Conservation (phyloP, 2,329 filamentous ascomycete genomes). For the Trichoderma atrobrunneum region DNA sequence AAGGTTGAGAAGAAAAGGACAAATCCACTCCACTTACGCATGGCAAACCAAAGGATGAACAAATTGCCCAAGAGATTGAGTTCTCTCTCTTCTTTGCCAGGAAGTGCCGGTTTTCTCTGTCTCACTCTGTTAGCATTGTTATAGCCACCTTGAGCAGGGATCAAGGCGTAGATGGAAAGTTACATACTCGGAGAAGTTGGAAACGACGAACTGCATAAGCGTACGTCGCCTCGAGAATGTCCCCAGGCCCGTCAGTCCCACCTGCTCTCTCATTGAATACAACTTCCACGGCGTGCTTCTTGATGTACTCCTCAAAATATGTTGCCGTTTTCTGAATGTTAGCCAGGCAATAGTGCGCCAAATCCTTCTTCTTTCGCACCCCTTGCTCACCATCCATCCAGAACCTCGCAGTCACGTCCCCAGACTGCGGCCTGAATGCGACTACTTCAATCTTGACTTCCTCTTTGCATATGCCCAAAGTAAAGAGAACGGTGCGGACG, state of each 20-base stretch:
- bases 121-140: background rate
- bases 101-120: background rate
- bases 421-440: constrained; percentile 37
- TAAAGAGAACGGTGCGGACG: constrained; percentile 37
- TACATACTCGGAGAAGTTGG: constrained; percentile 26
- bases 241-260: background rate
- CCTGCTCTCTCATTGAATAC: constrained; percentile 27
- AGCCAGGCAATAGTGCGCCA: constrained; percentile 42
- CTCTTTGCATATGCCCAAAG: constrained; percentile 36
- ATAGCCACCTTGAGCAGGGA: background rate
- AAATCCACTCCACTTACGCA: constrained; percentile 36
- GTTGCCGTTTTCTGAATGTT: constrained; percentile 36
- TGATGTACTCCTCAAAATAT: constrained; percentile 38
- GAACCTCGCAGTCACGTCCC: constrained; percentile 39
- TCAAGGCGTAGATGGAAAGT: background rate
- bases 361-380: constrained; percentile 29
- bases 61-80: constrained; percentile 39
- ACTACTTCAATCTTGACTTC: constrained; percentile 42
- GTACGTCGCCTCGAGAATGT: constrained; percentile 27
- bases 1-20: background rate
- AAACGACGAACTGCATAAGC: constrained; percentile 25
- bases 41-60: constrained; percentile 47
- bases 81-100: constrained; percentile 29
- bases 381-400: constrained; percentile 34
- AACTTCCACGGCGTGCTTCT: constrained; percentile 27